A percentile compares a stretch with the other conserved stretches of the same genome.
These are phyloP conservation scores for Entophlyctis helioformis DNA, from an alignment of 192 early-diverging fungal species.

Conservation along the genomic window DNA sequence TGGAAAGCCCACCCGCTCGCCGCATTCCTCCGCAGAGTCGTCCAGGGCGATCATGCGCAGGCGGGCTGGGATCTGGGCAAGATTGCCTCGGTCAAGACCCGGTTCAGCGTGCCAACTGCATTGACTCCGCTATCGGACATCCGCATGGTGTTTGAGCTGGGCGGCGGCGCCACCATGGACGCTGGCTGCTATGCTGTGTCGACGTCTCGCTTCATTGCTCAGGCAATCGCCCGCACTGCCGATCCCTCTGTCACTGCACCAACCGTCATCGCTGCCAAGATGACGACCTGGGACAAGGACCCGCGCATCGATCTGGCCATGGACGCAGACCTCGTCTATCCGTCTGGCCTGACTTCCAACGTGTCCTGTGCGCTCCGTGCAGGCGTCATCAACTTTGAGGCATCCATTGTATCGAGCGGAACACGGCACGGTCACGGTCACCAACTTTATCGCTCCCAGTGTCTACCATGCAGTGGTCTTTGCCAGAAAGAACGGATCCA, in stretches of 20 bases:
- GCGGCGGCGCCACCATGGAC: conserved; percentile 20
- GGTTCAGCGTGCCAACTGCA: background rate
- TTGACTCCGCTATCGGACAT: too few species aligned
- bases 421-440: background rate
- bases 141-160: conserved; percentile 12
- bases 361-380: background rate
- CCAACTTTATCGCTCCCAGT: background rate
- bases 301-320: background rate
- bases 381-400: background rate
- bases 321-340: background rate
- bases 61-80: conserved; percentile 3
- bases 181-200: conserved; percentile 14
- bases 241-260: background rate
- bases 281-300: background rate
- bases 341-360: background rate
- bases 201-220: conserved; percentile 4
- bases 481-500: background rate
- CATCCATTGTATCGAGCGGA: background rate
- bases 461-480: conserved; percentile 1
- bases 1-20: conserved; percentile 14
- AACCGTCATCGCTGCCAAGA: background rate
- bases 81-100: background rate
- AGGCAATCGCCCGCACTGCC: too few species aligned
- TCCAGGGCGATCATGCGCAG: conserved; percentile 7
- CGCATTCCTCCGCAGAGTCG: conserved; percentile 3